These are phyloP conservation scores for Coffea humblotiana DNA, from an alignment of 305 asterid genomes.

Conservation along the genomic window DNA sequence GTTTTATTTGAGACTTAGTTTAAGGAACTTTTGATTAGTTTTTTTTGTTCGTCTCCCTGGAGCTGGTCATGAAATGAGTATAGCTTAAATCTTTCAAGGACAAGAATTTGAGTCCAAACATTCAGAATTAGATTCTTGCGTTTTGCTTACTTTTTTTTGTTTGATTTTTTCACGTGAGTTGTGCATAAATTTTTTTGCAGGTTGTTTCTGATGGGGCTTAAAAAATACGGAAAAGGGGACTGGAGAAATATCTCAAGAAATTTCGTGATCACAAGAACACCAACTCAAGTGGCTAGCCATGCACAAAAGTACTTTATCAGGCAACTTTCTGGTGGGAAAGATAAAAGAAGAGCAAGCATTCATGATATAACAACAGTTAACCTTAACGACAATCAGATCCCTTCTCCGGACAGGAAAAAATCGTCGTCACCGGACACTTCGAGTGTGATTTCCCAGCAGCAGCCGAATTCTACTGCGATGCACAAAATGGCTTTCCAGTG, in stretches of 20 bases:
- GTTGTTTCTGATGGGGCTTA: constrained; percentile 83
- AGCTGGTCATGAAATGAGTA: not conserved
- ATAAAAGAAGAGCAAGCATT: constrained; percentile 93
- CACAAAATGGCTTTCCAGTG: constrained; percentile 58
- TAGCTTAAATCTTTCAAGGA: too few relatives aligned
- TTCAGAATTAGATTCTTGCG: not conserved
- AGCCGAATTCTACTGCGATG: constrained; percentile 31
- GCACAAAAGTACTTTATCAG: constrained; percentile 93
- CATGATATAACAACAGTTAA: constrained; percentile 88
- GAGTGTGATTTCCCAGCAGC: constrained; percentile 29
- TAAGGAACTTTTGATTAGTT: not conserved
- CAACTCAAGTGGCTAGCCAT: constrained; percentile 95
- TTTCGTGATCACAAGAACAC: constrained; percentile 75
- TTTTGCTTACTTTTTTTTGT: not conserved
- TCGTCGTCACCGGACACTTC: constrained; percentile 43
- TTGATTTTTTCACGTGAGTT: not conserved
- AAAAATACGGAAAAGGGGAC: constrained; percentile 93
- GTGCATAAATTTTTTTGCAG: constrained; percentile 34
- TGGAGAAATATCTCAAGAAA: constrained; percentile 91
- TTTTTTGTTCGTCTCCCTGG: not conserved
- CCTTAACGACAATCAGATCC: constrained; percentile 49
- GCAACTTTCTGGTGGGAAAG: constrained; percentile 88
- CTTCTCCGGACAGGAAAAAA: constrained; percentile 55
- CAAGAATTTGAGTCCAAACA: not conserved
- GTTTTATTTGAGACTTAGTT: not conserved